phyloP scores from a whole-genome alignment of 345 rosid species.

The Pseudoturritis turrita region DNA sequence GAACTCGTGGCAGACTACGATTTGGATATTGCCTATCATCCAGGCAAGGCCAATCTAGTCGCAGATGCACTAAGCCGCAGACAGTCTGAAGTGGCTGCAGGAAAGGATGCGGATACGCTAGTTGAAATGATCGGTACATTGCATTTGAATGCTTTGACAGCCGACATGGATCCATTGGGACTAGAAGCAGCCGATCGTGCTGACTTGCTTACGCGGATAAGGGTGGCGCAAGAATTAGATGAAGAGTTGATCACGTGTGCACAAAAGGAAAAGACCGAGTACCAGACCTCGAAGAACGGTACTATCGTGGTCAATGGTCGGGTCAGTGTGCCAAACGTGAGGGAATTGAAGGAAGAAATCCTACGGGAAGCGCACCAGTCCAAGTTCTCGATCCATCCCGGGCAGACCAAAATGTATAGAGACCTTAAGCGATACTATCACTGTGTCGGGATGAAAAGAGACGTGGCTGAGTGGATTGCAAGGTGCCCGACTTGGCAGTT shows the following conservation, averaged over 20 bases:
- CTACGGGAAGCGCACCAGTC: no score
- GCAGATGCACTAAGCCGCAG: background rate
- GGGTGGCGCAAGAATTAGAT: background rate
- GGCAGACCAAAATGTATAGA: no score
- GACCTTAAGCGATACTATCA: no score
- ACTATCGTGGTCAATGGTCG: background rate
- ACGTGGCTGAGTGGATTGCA: no score
- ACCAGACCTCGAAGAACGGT: background rate
- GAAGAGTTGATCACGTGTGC: background rate
- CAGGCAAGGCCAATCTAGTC: background rate
- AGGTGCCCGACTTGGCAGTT: no score
- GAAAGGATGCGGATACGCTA: background rate
- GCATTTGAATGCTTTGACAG: background rate
- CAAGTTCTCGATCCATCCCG: no score
- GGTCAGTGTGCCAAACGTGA: background rate
- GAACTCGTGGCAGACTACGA: background rate
- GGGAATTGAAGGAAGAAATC: background rate
- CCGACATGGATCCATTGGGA: background rate
- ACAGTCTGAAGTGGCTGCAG: background rate
- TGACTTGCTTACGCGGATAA: background rate
- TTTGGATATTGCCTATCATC: no score
- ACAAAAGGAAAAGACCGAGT: no score
- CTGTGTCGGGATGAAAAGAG: no score
- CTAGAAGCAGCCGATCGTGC: background rate
- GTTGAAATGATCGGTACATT: background rate